Conservation (phyloP, 2,329 filamentous ascomycete genomes). For the Nothophaeocryptopus gaeumannii region DNA sequence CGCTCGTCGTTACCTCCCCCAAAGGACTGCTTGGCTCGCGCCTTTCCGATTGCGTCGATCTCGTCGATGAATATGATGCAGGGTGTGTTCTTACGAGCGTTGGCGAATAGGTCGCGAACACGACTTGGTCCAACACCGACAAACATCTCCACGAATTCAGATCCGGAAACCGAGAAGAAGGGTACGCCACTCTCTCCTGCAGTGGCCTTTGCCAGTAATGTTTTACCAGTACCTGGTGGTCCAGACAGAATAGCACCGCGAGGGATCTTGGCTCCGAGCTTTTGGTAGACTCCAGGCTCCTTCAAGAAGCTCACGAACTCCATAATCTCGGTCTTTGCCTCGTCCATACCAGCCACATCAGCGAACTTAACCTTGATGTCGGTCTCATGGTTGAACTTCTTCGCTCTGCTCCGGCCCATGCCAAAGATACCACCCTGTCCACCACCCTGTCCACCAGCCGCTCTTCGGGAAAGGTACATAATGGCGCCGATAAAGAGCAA, state of each 20-base stretch:
- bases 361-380: constrained; percentile 96
- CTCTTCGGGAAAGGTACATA: constrained; percentile 74
- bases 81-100: constrained; percentile 89
- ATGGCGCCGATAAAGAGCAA: constrained; percentile 80
- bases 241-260: constrained; percentile 94
- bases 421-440: constrained; percentile 80
- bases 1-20: constrained; percentile 95
- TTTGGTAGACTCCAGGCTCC: constrained; percentile 87
- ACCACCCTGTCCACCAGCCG: constrained; percentile 61
- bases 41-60: constrained; percentile 95
- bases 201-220: constrained; percentile 91
- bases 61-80: constrained; percentile 99
- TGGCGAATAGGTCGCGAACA: constrained; percentile 91
- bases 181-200: constrained; percentile 95
- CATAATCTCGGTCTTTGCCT: constrained; percentile 98
- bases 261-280: constrained; percentile 94
- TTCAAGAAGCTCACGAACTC: constrained; percentile 98
- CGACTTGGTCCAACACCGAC: constrained; percentile 95
- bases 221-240: constrained; percentile 98
- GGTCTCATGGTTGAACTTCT: constrained; percentile 96
- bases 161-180: constrained; percentile 97
- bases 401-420: constrained; percentile 92
- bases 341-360: constrained; percentile 96
- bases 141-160: constrained; percentile 99
- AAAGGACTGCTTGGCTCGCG: constrained; percentile 76